A percentile compares a stretch with the other conserved stretches of the same genome.
phyloP scores from a whole-genome alignment of 108 stramenopile genomes.

The Nitzschia palea region DNA sequence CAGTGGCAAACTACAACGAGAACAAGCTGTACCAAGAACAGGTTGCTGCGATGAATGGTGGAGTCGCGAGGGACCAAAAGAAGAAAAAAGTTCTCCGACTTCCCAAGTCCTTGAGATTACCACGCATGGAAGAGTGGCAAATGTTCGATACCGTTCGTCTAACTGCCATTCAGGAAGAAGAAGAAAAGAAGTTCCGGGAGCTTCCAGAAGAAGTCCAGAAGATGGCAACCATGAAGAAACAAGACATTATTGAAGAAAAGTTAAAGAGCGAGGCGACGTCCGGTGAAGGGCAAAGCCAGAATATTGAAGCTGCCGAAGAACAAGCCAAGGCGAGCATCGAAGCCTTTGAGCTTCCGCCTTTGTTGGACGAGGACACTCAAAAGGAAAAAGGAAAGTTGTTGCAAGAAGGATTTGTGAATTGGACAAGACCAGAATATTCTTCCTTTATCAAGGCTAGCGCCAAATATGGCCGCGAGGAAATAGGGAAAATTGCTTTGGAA shows the following conservation, averaged over 20 bases:
- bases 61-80: slow-evolving; percentile 47
- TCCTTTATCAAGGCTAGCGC: slow-evolving; percentile 80
- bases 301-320: slow-evolving; percentile 32
- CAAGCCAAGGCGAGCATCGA: slow-evolving; percentile 12
- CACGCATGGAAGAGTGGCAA: slow-evolving; percentile 96
- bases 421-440: slow-evolving; percentile 85
- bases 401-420: slow-evolving; percentile 83
- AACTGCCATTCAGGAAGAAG: slow-evolving; percentile 79
- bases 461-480: slow-evolving; percentile 46
- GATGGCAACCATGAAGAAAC: slow-evolving; percentile 27
- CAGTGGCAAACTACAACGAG: slow-evolving; percentile 84
- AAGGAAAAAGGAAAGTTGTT: slow-evolving; percentile 74
- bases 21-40: slow-evolving; percentile 83
- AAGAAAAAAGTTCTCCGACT: slow-evolving; percentile 76
- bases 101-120: slow-evolving; percentile 89
- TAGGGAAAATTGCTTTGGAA: slow-evolving; percentile 69
- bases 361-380: slow-evolving; percentile 62
- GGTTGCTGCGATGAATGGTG: slow-evolving; percentile 67
- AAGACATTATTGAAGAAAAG: slow-evolving; percentile 15
- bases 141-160: slow-evolving; percentile 87
- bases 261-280: slow-evolving; percentile 16
- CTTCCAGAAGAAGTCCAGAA: slow-evolving; percentile 68
- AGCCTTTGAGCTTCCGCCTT: slow-evolving; percentile 59
- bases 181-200: slow-evolving; percentile 67
- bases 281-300: slow-evolving; percentile 13